phyloP scores from a whole-genome alignment of 441 rosid species.

The Raphanus hybrid region DNA sequence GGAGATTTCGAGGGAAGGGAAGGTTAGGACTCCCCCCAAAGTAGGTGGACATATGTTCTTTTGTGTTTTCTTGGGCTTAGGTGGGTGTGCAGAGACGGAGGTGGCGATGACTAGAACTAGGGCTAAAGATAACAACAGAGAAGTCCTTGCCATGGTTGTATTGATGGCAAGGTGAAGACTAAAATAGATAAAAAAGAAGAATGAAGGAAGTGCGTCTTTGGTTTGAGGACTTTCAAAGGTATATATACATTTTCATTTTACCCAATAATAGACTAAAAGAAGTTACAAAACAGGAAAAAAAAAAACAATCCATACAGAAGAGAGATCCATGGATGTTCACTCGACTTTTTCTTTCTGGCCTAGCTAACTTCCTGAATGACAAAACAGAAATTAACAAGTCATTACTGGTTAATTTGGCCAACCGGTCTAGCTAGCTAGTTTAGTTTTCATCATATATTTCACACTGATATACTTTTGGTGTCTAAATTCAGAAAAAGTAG shows the following conservation, averaged over 20 bases:
- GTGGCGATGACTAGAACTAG: conserved; percentile 32
- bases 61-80: conserved; percentile 19
- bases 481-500: not conserved
- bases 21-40: conserved; percentile 22
- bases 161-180: conserved; percentile 13
- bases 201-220: conserved; percentile 32
- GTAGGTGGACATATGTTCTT: conserved; percentile 22
- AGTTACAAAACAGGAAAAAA: conserved; percentile 15
- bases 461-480: not conserved
- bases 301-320: not conserved
- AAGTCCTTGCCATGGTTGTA: conserved; percentile 41
- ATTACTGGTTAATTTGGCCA: not conserved
- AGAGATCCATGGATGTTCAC: conserved; percentile 26
- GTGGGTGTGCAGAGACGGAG: conserved; percentile 32
- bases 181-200: conserved; percentile 7
- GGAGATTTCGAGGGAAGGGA: conserved; percentile 18
- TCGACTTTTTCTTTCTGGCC: conserved; percentile 3
- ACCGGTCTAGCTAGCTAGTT: not conserved
- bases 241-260: conserved; percentile 11
- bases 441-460: not conserved
- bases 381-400: not conserved
- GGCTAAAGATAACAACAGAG: conserved; percentile 40
- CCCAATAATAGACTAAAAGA: conserved; percentile 27
- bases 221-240: conserved; percentile 10
- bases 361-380: not conserved